phyloP scores from a whole-genome alignment of 31 red algal species.

The Asparagopsis taxiformis region DNA sequence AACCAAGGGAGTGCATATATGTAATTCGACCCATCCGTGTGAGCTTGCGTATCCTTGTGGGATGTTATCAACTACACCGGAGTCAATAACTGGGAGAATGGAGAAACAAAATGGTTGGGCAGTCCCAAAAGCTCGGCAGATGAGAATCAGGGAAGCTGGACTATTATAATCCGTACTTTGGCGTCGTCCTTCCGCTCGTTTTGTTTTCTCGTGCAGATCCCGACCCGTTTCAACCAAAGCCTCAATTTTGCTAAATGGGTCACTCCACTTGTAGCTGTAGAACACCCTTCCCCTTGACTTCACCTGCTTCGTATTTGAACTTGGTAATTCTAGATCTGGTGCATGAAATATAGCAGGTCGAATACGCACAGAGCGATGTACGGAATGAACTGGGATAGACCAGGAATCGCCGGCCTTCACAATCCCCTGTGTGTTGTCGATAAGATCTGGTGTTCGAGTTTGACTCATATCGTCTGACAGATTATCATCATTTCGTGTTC shows the following conservation, averaged over 20 bases:
- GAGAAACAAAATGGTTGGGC: conserved; percentile 53
- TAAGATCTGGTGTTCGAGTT: background rate
- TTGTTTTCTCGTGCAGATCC: conserved; percentile 1
- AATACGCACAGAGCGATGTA: conserved; percentile 65
- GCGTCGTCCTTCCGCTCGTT: background rate
- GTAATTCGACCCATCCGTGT: conserved; percentile 76
- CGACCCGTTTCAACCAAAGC: conserved; percentile 42
- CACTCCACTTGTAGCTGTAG: conserved; percentile 76
- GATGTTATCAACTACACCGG: conserved; percentile 1
- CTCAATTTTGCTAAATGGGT: conserved; percentile 56
- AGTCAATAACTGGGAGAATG: conserved; percentile 52
- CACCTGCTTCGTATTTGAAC: background rate
- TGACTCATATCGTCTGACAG: conserved; percentile 13
- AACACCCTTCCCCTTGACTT: conserved; percentile 15
- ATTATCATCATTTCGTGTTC: conserved; percentile 33
- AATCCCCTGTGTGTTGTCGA: conserved; percentile 12
- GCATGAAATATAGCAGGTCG: conserved; percentile 73
- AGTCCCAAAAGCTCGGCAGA: conserved; percentile 37
- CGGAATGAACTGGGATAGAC: conserved; percentile 71
- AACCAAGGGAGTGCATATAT: conserved; percentile 75
- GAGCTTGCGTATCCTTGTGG: conserved; percentile 2
- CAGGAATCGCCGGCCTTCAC: conserved; percentile 52
- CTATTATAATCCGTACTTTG: background rate
- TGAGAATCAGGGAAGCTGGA: conserved; percentile 39
- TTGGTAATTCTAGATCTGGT: conserved; percentile 40